Conservation (phyloP, 2,329 filamentous ascomycete genomes). For the Trichoderma sp. region DNA sequence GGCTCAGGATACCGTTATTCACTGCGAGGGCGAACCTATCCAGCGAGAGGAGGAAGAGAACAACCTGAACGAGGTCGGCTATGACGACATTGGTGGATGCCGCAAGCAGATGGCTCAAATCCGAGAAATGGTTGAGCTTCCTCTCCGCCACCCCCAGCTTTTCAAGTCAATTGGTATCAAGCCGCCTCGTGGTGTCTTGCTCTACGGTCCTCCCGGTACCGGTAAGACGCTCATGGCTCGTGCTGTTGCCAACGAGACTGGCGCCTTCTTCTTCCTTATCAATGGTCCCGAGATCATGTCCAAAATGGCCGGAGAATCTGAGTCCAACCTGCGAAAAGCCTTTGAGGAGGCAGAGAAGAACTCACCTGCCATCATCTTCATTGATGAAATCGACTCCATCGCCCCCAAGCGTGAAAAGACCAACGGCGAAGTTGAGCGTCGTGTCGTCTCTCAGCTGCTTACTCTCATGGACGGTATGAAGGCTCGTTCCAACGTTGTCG, state of each 20-base stretch:
- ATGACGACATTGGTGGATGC: conserved; percentile 99
- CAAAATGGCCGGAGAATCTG: conserved; percentile 99
- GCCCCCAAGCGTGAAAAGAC: conserved; percentile 99
- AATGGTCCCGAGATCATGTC: conserved; percentile 99
- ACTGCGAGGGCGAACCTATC: conserved; percentile 86
- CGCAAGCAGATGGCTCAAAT: conserved; percentile 99
- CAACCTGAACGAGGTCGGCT: conserved; percentile 98
- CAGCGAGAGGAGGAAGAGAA: conserved; percentile 99
- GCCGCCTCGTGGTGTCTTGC: conserved; percentile 95
- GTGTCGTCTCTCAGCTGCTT: conserved; percentile 95
- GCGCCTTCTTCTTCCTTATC: conserved; percentile 99
- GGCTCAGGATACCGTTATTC: conserved; percentile 97
- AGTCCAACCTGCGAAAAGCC: conserved; percentile 97
- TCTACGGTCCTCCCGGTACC: conserved; percentile 95
- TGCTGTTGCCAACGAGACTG: conserved; percentile 97
- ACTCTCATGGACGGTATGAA: conserved; percentile 99
- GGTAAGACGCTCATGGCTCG: conserved; percentile 99
- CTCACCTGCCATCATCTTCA: conserved; percentile 98
- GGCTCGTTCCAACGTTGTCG: conserved; percentile 95
- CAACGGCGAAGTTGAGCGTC: conserved; percentile 97
- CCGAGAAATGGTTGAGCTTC: conserved; percentile 96
- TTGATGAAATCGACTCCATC: conserved; percentile 99
- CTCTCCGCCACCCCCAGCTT: conserved; percentile 93
- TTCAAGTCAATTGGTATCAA: conserved; percentile 99
- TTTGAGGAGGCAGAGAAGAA: conserved; percentile 99